These are phyloP conservation scores for Quercus variabilis DNA, from an alignment of 306 rosid genomes.

Conservation along the genomic window DNA sequence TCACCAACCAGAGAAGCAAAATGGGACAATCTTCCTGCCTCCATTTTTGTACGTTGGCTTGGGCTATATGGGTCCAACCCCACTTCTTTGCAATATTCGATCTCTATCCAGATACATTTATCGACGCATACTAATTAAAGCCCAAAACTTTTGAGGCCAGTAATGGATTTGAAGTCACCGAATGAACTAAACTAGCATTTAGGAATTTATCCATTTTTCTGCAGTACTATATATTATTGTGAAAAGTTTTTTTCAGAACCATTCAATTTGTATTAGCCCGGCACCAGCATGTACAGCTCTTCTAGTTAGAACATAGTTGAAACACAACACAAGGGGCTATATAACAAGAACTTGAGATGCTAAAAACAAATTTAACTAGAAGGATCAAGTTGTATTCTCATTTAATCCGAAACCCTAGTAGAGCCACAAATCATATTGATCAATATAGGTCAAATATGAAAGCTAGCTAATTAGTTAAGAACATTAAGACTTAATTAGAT, in stretches of 20 bases:
- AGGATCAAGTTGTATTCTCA: neutral
- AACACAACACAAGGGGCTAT: neutral
- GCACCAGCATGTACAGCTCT: too few species aligned
- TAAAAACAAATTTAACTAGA: too few species aligned
- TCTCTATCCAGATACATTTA: neutral
- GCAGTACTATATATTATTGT: too few species aligned
- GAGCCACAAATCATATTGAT: constrained; percentile 8
- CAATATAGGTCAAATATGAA: constrained; percentile 23
- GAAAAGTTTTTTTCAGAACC: too few species aligned
- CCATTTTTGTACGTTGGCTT: neutral
- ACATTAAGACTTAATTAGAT: neutral
- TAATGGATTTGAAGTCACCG: neutral
- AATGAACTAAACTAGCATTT: neutral
- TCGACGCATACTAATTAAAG: neutral
- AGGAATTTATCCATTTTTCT: too few species aligned
- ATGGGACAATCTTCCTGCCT: neutral
- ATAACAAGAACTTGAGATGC: neutral
- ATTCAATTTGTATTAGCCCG: too few species aligned
- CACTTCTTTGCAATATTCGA: neutral
- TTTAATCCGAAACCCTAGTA: constrained; percentile 10
- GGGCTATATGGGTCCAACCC: neutral
- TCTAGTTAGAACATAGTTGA: neutral
- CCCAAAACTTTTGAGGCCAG: neutral
- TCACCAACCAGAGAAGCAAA: neutral
- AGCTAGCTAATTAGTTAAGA: neutral